Percentiles rank a stretch among this genome's conserved stretches.
These are phyloP conservation scores for Fonsecaea multimorphosa DNA, from an alignment of 2,329 filamentous ascomycete species.

Conservation along the genomic window DNA sequence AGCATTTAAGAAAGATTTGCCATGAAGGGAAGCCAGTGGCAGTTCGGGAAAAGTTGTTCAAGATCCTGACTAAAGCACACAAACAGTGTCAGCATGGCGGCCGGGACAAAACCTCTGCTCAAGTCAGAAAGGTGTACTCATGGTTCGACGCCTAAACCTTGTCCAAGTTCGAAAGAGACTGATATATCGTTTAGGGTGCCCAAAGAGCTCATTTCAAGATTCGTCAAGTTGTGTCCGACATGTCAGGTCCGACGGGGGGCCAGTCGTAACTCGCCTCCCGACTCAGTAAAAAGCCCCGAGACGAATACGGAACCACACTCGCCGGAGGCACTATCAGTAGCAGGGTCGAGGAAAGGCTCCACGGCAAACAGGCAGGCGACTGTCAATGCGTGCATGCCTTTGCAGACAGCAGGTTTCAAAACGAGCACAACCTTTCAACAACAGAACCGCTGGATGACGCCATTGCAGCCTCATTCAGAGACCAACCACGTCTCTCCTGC, in stretches of 20 bases:
- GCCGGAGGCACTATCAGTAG: conserved; percentile 17
- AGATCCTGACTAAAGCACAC: conserved; percentile 58
- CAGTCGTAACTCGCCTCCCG: conserved; percentile 39
- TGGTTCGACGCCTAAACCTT: conserved; percentile 47
- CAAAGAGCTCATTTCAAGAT: conserved; percentile 59
- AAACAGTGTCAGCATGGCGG: conserved; percentile 59
- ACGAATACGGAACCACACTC: conserved; percentile 25
- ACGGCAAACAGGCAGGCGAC: conserved; percentile 10
- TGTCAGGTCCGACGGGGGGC: conserved; percentile 54
- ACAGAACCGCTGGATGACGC: conserved; percentile 40
- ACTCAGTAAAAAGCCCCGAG: conserved; percentile 31
- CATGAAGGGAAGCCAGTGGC: conserved; percentile 60
- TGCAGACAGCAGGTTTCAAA: conserved; percentile 36
- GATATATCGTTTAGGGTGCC: conserved; percentile 50
- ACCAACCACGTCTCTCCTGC: conserved; percentile 7
- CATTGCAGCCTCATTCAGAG: conserved; percentile 27
- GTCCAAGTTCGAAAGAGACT: not conserved
- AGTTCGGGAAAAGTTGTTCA: conserved; percentile 59
- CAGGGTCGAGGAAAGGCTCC: conserved; percentile 28
- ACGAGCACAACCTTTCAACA: conserved; percentile 34
- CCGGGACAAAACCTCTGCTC: conserved; percentile 60
- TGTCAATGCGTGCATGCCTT: conserved; percentile 24
- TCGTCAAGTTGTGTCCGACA: conserved; percentile 58
- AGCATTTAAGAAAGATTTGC: conserved; percentile 51
- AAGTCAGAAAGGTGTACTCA: conserved; percentile 57